Evolutionary conservation across 306 rosid genomes (phyloP), one percentile per base, ranked within the genome.

Genomic region (Prunus dulcis): DNA sequence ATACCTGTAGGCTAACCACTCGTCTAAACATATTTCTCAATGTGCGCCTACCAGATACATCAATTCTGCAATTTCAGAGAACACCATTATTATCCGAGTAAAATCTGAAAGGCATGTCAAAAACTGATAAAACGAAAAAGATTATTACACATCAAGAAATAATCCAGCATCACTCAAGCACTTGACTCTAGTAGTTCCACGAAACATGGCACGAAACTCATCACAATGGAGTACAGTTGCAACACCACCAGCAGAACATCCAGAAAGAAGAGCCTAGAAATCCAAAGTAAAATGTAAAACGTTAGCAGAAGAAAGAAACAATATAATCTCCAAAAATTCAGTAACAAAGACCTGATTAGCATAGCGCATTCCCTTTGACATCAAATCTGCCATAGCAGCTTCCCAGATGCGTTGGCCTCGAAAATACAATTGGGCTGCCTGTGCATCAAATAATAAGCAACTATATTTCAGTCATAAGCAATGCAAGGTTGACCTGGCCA

Each of bases 111-210:
- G 80, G 68, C 45, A 72, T 50, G 55, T 45, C 11, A 50, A 47
- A 56, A 22, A 4, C 58, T 17, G 13, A 6, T n/a, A 25, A 60
- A 60, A n/a, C 1, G 9, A 46, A 49, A 77, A 69, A 69, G 80
- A 25, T 2, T 67, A 30, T 15, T 88, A 92, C 97, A 85, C 82
- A 71, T 95, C 99, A 78, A 95, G 99, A 85, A 95, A 95, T 77
- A 95, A 64, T 19, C 97, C 97, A 49, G 96, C 98, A 83, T 95
- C 98, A 76, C 97, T 90, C n/a, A 95, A 90, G 86, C 99, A 95
- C 82, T 95, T 95, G 63, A 95, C 96, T 95, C 38, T 90, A 49
- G 91, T 89, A 56, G 85, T 76, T 76, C 76, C 64, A 12, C 90
- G 87, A 73, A 95, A 83, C 32, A 89, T 80, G 68, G 71, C 78